Evolutionary conservation across 495 filamentous ascomycete species (phyloP).

Genomic region (Niebla homalea): DNA sequence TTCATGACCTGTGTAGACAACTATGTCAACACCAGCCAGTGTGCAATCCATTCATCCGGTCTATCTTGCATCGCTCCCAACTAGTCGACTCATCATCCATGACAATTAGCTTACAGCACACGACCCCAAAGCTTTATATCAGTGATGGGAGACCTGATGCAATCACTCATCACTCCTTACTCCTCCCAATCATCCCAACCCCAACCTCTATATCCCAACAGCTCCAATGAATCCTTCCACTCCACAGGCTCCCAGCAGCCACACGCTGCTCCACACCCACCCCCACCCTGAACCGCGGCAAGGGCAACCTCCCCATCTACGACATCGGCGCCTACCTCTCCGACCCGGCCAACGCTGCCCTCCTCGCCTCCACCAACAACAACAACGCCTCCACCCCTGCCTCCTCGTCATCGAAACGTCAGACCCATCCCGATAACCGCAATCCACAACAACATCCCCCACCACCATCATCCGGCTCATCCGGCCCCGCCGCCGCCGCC

Average conservation of each 20-base stretch:
- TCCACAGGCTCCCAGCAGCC: conserved; percentile 9
- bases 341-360: conserved; percentile 6
- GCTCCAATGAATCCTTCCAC: conserved; percentile 15
- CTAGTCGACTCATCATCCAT: too few relatives aligned
- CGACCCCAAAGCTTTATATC: background rate
- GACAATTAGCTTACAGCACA: too few relatives aligned
- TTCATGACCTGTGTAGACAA: background rate
- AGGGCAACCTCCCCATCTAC: conserved; percentile 9
- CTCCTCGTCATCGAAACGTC: background rate
- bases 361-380: conserved; percentile 2
- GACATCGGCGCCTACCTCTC: conserved; percentile 11
- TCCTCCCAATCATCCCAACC: background rate
- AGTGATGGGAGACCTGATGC: conserved; percentile 6
- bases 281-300: background rate
- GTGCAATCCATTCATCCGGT: too few relatives aligned
- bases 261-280: background rate
- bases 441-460: background rate
- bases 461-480: background rate
- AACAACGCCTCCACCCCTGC: background rate
- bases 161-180: conserved; percentile 1
- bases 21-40: background rate
- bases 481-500: background rate
- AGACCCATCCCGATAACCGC: background rate
- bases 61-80: too few relatives aligned
- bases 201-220: background rate